Evolutionary conservation across 2,329 filamentous ascomycete species (phyloP).

Genomic region (Ophiognomonia clavigignenti-juglandacearum): DNA sequence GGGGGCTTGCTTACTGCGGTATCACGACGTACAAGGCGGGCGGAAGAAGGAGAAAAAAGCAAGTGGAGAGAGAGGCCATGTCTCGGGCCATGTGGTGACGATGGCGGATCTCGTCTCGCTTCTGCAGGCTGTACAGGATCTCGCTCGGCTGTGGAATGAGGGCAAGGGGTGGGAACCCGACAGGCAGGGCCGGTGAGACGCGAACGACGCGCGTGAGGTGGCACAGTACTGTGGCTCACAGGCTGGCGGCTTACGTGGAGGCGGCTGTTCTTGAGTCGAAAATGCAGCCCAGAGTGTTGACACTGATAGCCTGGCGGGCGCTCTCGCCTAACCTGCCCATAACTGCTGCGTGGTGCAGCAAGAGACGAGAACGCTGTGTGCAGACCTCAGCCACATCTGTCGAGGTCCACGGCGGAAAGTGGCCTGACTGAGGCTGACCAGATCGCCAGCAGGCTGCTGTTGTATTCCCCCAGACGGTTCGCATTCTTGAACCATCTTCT

Average conservation of each 20-base stretch:
- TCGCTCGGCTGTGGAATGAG: no score
- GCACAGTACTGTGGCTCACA: no score
- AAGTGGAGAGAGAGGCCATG: neutral
- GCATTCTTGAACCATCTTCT: neutral
- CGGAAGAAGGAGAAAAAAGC: neutral
- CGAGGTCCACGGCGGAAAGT: neutral
- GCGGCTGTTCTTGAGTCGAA: no score
- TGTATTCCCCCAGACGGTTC: conserved; percentile 8
- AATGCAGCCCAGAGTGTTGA: conserved; percentile 5
- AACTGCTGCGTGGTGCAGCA: neutral
- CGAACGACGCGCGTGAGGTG: no score
- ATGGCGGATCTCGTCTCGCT: conserved; percentile 3
- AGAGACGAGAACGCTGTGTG: neutral
- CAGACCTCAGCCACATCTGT: neutral
- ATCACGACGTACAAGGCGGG: neutral
- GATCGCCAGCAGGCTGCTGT: neutral
- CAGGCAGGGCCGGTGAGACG: no score
- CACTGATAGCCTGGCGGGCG: neutral
- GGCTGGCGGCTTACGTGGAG: no score
- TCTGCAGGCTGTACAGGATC: conserved; percentile 8
- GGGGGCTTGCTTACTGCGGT: neutral
- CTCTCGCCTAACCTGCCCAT: neutral
- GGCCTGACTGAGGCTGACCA: conserved; percentile 6
- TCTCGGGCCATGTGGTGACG: neutral
- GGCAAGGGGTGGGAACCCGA: no score